Evolutionary conservation across 371 early-diverging fungal genomes (phyloP).

Genomic region (Mucor plumbeus): DNA sequence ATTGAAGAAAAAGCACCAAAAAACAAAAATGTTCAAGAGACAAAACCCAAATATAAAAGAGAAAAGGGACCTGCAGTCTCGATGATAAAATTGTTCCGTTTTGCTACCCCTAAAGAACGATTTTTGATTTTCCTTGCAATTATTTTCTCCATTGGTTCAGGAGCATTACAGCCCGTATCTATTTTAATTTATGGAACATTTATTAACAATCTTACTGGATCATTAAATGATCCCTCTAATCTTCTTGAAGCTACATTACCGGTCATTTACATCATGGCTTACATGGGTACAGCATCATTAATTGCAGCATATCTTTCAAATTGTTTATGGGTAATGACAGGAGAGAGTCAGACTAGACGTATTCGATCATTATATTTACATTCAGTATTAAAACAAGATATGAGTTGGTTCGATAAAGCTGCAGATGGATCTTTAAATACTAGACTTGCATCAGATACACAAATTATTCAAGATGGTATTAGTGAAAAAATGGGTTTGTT

Average conservation of each 20-base stretch:
- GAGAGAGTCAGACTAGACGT: slow-evolving; percentile 39
- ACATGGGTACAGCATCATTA: slow-evolving; percentile 42
- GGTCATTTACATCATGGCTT: slow-evolving; percentile 46
- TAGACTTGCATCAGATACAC: slow-evolving; percentile 73
- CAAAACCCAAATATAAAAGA: neutral
- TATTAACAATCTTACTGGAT: slow-evolving; percentile 22
- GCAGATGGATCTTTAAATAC: slow-evolving; percentile 70
- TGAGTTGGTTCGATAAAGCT: slow-evolving; percentile 84
- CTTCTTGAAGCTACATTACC: slow-evolving; percentile 26
- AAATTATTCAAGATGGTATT: slow-evolving; percentile 84
- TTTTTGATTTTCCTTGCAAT: slow-evolving; percentile 33
- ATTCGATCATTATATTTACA: slow-evolving; percentile 60
- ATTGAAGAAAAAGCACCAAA: neutral
- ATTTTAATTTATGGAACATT: slow-evolving; percentile 48
- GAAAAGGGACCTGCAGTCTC: slow-evolving; percentile 28
- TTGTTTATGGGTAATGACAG: slow-evolving; percentile 44
- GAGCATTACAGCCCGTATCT: slow-evolving; percentile 45
- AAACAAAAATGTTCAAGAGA: neutral
- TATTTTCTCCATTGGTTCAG: slow-evolving; percentile 37
- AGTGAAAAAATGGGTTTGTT: slow-evolving; percentile 80
- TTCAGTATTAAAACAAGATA: slow-evolving; percentile 82
- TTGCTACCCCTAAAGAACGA: slow-evolving; percentile 34
- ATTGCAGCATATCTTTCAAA: slow-evolving; percentile 41
- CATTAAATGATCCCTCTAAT: slow-evolving; percentile 11
- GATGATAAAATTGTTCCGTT: slow-evolving; percentile 41